Conservation (phyloP, 1,284 basidiomycete genomes). For the Melampsora larici-populina region DNA sequence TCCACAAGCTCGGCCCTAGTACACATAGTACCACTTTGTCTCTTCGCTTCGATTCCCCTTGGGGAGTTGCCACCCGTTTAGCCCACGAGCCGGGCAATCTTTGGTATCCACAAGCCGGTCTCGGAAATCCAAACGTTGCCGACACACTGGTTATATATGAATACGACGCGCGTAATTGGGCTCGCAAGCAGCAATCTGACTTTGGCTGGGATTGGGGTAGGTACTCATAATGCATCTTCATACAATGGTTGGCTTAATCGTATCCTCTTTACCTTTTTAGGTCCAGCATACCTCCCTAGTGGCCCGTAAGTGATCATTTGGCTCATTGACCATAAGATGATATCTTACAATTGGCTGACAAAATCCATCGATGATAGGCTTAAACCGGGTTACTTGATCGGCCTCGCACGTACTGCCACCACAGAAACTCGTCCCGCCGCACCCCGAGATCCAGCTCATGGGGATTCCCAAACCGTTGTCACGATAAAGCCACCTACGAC, state of each 20-base stretch:
- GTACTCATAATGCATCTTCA: neutral
- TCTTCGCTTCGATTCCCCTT: slow-evolving; percentile 28
- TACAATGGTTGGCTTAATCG: neutral
- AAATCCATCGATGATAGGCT: neutral
- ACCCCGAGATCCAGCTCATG: neutral
- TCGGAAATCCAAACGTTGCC: neutral
- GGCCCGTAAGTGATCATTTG: slow-evolving; percentile 32
- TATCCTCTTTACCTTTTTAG: neutral
- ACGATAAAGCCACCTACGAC: neutral
- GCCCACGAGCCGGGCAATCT: slow-evolving; percentile 16
- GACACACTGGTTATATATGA: slow-evolving; percentile 44
- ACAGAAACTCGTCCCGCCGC: neutral
- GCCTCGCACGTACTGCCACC: slow-evolving; percentile 15
- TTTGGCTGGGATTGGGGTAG: slow-evolving; percentile 52
- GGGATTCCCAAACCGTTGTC: neutral
- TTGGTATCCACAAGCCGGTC: slow-evolving; percentile 23
- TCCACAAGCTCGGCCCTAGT: neutral
- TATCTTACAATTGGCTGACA: neutral
- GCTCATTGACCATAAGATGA: neutral
- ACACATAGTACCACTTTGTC: neutral
- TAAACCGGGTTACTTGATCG: slow-evolving; percentile 24
- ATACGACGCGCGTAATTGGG: slow-evolving; percentile 48
- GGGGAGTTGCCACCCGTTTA: slow-evolving; percentile 20
- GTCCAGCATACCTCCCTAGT: slow-evolving; percentile 33
- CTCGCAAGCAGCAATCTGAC: slow-evolving; percentile 50